Evolutionary conservation across 2,329 filamentous ascomycete species (phyloP).

Genomic region (Nigrospora oryzae): DNA sequence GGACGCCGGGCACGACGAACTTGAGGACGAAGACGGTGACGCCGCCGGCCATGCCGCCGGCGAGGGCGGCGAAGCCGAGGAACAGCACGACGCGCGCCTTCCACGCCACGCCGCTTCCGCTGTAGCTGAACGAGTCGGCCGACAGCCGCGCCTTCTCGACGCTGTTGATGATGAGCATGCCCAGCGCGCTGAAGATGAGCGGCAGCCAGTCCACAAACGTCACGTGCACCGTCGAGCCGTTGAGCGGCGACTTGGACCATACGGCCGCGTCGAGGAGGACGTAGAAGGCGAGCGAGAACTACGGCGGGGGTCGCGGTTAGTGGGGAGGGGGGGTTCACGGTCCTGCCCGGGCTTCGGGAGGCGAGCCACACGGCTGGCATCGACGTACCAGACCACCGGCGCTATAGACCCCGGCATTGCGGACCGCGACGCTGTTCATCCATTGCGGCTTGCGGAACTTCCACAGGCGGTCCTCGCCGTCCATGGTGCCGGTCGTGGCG

Average conservation of each 20-base stretch:
- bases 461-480: slow-evolving; percentile 59
- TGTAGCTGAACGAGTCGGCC: slow-evolving; percentile 55
- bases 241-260: slow-evolving; percentile 53
- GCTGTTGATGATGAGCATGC: slow-evolving; percentile 65
- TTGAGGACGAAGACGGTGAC: slow-evolving; percentile 62
- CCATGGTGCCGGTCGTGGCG: slow-evolving; percentile 31
- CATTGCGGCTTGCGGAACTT: slow-evolving; percentile 60
- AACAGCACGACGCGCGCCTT: slow-evolving; percentile 62
- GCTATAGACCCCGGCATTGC: slow-evolving; percentile 54
- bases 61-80: slow-evolving; percentile 56
- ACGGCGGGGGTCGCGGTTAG: background rate
- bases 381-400: slow-evolving; percentile 53
- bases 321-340: background rate
- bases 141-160: slow-evolving; percentile 59
- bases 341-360: background rate
- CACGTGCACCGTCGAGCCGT: slow-evolving; percentile 54
- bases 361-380: background rate
- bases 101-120: slow-evolving; percentile 56
- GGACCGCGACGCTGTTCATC: slow-evolving; percentile 56
- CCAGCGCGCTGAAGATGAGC: slow-evolving; percentile 56
- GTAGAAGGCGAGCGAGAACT: slow-evolving; percentile 65
- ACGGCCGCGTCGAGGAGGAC: slow-evolving; percentile 59
- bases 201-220: slow-evolving; percentile 64
- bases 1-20: slow-evolving; percentile 48
- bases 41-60: slow-evolving; percentile 60